Evolutionary conservation across 345 rosid genomes (phyloP).

Genomic region (Camelina laxa): DNA sequence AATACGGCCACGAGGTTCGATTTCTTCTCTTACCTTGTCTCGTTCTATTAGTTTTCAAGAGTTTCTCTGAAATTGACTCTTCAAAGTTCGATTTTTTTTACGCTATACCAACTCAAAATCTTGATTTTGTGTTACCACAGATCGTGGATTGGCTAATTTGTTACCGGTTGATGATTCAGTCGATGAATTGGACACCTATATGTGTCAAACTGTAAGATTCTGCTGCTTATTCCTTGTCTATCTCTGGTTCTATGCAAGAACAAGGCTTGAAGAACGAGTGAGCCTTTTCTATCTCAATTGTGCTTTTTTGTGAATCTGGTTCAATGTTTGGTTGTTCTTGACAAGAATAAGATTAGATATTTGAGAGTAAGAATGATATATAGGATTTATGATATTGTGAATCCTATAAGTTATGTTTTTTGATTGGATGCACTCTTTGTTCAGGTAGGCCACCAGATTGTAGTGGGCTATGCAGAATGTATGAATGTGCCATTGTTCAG

Average conservation of each 20-base stretch:
- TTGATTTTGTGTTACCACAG: slow-evolving; percentile 38
- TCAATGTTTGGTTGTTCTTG: background rate
- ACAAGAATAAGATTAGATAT: background rate
- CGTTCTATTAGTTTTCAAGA: background rate
- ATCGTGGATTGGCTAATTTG: slow-evolving; percentile 90
- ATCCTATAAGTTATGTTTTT: background rate
- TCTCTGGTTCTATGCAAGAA: slow-evolving; percentile 7
- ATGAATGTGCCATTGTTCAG: slow-evolving; percentile 65
- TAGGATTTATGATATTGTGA: background rate
- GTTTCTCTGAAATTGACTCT: slow-evolving; percentile 3
- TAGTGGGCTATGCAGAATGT: slow-evolving; percentile 78
- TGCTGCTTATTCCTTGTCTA: background rate
- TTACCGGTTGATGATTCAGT: slow-evolving; percentile 81
- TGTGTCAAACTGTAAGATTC: slow-evolving; percentile 75
- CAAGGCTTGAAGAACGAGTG: too few species aligned
- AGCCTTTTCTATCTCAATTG: background rate
- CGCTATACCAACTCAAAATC: slow-evolving; percentile 20
- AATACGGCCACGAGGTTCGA: slow-evolving; percentile 81
- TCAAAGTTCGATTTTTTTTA: too few species aligned
- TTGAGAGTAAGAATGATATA: background rate
- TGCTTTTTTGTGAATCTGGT: slow-evolving; percentile 1
- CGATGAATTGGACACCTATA: slow-evolving; percentile 89
- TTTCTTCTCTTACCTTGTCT: background rate
- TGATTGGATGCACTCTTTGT: slow-evolving; percentile 6
- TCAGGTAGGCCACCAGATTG: slow-evolving; percentile 95